phyloP scores from a whole-genome alignment of 2,329 filamentous ascomycete genomes.

The Pochonia chlamydosporia region DNA sequence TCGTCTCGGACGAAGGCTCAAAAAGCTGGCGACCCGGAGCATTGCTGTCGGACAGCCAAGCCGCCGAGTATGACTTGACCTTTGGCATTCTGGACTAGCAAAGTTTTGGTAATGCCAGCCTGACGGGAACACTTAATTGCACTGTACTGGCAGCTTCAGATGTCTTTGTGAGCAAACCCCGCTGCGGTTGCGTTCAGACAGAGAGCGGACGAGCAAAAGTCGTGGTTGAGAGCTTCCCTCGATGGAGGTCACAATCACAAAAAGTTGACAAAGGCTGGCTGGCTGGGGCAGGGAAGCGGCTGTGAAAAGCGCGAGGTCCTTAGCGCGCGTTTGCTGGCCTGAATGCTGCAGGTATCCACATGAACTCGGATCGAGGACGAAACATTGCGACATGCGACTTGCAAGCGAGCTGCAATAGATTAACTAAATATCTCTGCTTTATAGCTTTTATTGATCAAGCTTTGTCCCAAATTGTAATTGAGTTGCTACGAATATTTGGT shows the following conservation, averaged over 20 bases:
- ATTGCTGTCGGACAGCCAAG: slow-evolving; percentile 71
- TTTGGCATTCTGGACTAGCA: slow-evolving; percentile 62
- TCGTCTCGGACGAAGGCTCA: slow-evolving; percentile 37
- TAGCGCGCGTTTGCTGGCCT: not conserved
- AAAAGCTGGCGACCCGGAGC: slow-evolving; percentile 77
- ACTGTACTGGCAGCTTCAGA: not conserved
- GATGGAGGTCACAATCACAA: not conserved
- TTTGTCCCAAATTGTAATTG: too few species aligned
- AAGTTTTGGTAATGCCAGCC: not conserved
- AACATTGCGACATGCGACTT: too few species aligned
- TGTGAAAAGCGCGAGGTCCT: not conserved
- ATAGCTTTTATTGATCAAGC: too few species aligned
- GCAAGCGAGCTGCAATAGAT: too few species aligned
- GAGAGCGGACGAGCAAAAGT: not conserved
- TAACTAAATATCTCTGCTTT: too few species aligned
- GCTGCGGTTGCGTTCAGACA: not conserved
- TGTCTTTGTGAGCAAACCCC: not conserved
- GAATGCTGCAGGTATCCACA: not conserved
- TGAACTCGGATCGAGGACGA: too few species aligned
- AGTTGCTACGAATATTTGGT: too few species aligned
- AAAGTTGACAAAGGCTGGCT: not conserved
- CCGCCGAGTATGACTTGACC: slow-evolving; percentile 77
- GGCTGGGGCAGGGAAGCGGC: not conserved
- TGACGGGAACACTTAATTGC: not conserved
- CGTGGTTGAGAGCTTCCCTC: not conserved